Base-by-base conservation (phyloP, 2,329 filamentous ascomycete species). In the Pseudocercospora fuligena region DNA sequence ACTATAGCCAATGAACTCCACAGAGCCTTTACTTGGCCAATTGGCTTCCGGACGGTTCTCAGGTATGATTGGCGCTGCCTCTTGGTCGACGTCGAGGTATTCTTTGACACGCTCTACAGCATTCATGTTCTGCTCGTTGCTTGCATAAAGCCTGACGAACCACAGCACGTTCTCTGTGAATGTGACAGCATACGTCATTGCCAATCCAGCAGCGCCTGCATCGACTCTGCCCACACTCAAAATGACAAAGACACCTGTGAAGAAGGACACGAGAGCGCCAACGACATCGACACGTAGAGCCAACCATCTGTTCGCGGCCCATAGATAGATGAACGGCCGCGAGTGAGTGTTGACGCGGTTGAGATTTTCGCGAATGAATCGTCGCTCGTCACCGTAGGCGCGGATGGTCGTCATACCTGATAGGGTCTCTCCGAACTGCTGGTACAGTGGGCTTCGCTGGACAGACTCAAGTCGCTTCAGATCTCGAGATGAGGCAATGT, bases 41-140 rank as follows among this genome's bases (percentile, higher is more conserved):
- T 92, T 89, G 4, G 85, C 80, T 0, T 90, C 85, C 6, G 95
- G 95, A 29, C 92, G 87, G 70, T 88, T 92, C 66, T 94, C 89
- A 63, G 93, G 89, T 47, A 97, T 87, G 47, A 97, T 83, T 0
- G 92, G 85, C 0, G 87, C 84, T 0, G 95, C 94, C 81, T 99
- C 95, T 78, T 97, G 94, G 73, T 98, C 94, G 0, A 99, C 92
- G 53, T 98, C 93, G 40, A 98, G 87, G 76, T 98, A 99, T 78
- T 99, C 95, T 82, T 97, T 96, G 76, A 99, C 90, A 75, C 95
- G 92, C 81, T 99, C 95, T 58, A 98, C 94, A 2, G 94, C 94
- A 81, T 99, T 99, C 95, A 99, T 98, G 81, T 97, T 98, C 80
- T 99, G 95, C 81, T 99, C 95, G 75, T 98, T 97, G 76, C 92